Percentiles rank a stretch among this genome's conserved stretches.
Evolutionary conservation across 2,329 filamentous ascomycete species (phyloP).

Genomic region (Stachybotrys echinatus): DNA sequence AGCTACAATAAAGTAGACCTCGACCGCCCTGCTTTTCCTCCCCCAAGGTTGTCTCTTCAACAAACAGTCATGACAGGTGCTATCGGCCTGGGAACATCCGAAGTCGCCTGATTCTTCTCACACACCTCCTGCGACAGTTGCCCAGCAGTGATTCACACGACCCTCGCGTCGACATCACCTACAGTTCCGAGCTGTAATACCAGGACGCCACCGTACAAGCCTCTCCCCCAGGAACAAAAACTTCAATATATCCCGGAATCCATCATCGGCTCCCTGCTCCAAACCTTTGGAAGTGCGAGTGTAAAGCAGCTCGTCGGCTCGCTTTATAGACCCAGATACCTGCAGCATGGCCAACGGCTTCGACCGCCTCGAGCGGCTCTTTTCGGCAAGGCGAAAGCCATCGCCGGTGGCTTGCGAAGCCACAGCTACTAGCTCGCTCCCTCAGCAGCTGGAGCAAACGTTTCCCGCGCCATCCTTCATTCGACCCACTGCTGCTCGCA

Average conservation of each 20-base stretch:
- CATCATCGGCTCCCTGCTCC: no score
- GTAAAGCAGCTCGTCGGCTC: no score
- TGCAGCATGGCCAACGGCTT: slow-evolving; percentile 42
- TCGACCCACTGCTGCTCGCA: slow-evolving; percentile 46
- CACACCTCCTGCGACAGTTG: not conserved
- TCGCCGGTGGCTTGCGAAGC: slow-evolving; percentile 16
- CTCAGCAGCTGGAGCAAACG: slow-evolving; percentile 21
- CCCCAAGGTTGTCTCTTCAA: no score
- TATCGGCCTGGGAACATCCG: not conserved
- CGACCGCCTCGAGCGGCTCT: slow-evolving; percentile 47
- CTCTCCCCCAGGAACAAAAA: no score
- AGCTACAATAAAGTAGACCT: no score
- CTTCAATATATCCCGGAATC: no score
- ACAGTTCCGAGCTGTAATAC: not conserved
- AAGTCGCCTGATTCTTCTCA: not conserved
- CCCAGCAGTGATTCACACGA: not conserved
- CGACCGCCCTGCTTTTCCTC: no score
- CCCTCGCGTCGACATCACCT: not conserved
- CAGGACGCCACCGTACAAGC: no score
- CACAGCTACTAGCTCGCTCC: slow-evolving; percentile 13
- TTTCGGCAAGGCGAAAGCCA: slow-evolving; percentile 37
- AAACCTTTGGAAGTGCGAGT: no score
- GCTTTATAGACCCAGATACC: no score
- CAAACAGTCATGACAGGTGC: no score
- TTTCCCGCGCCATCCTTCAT: slow-evolving; percentile 52